Percentiles rank a stretch among this genome's conserved stretches.
Conservation (phyloP, 306 rosid species). For the Cicer judaicum region DNA sequence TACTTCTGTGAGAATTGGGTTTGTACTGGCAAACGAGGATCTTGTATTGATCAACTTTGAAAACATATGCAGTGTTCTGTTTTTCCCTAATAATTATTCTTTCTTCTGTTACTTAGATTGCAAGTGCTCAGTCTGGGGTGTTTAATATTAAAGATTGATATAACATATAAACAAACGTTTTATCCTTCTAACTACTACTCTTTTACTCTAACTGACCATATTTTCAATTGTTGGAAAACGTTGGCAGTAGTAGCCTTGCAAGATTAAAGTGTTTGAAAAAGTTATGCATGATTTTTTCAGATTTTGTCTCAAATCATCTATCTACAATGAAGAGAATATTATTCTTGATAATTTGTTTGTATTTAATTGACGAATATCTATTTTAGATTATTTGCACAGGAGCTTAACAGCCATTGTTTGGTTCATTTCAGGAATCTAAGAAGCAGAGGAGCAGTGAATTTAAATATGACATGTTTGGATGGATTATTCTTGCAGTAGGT, state of each 20-base stretch:
- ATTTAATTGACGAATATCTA: not conserved
- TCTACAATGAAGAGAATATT: not conserved
- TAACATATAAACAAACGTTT: conserved; percentile 3
- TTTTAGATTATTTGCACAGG: conserved; percentile 2
- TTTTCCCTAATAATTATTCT: not conserved
- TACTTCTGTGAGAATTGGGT: not conserved
- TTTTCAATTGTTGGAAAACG: conserved; percentile 6
- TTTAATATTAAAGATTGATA: not conserved
- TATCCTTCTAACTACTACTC: conserved; percentile 16
- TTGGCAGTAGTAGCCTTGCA: not conserved
- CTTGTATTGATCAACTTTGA: not conserved
- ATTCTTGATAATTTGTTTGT: not conserved
- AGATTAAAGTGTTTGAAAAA: conserved; percentile 35
- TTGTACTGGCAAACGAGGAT: conserved; percentile 12
- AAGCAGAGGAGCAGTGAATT: conserved; percentile 65
- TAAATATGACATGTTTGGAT: conserved; percentile 80
- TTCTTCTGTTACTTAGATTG: conserved; percentile 1
- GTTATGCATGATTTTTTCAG: conserved; percentile 4
- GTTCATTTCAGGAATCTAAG: conserved; percentile 61
- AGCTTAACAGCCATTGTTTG: conserved; percentile 33
- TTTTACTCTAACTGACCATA: conserved; percentile 28
- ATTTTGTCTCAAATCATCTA: conserved; percentile 17
- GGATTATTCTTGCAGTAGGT: conserved; percentile 82
- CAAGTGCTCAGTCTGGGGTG: conserved; percentile 1
- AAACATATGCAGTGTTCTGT: not conserved